Evolutionary conservation across 2,329 filamentous ascomycete species (phyloP), one percentile per base, ranked within the genome.

Genomic region (Gnomoniopsis sp.): DNA sequence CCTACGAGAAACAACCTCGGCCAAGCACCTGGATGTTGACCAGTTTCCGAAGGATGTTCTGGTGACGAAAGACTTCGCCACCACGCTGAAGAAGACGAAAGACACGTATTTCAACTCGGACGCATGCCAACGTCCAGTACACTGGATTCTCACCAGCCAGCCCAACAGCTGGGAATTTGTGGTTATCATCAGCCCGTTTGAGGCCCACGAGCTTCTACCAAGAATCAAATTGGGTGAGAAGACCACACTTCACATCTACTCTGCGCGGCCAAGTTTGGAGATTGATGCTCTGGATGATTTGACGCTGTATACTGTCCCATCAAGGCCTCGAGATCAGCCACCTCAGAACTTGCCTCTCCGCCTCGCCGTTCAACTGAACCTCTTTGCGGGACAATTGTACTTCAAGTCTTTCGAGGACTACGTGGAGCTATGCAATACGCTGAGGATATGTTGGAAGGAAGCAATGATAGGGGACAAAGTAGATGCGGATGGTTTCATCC

Each of bases 301-400:
- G 0, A 59, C 69, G 1, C 70, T 85, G 1, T 81, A 75, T 64
- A 74, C 69, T 1, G 57, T 78, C 1, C 74, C 76, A 0, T 41
- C 47, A 1, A 43, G 67, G 0, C 59, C 62, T 2, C 7, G 1
- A 0, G 36, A 15, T 0, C 30, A 62, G 65, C 21, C 60, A 49
- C 8, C 57, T 68, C 3, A 66, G 63, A 15, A 67, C 64, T 11
- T 66, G 57, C 52, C 63, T 19, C 26, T 14, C 0, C n/a, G 53
- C 0, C 65, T 82, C 0, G 68, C 72, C 0, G 70, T 75, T 0
- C 75, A 83, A 57, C 75, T 91, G 0, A 87, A 88, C 47, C 70
- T 91, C 0, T 90, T 91, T 56, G 76, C 88, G 0, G 88, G 88
- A 0, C 85, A 88, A 56, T 74, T 90, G 0, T 91, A 90, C 63